Conservation (phyloP, 306 rosid species). For the Vigna nakashimae region DNA sequence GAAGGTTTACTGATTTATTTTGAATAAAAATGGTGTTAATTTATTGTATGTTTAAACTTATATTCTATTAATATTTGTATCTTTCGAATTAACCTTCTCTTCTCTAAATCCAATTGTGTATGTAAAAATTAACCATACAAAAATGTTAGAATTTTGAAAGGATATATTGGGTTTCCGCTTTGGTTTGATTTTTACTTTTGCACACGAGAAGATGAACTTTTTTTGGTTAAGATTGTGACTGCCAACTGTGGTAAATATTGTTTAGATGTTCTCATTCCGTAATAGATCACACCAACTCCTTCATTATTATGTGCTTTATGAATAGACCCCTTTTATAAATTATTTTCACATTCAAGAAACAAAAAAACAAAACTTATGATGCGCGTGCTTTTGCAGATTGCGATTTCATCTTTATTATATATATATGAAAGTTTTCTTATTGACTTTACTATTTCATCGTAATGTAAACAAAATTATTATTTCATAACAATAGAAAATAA, state of each 20-base stretch:
- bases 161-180: no score
- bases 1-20: no score
- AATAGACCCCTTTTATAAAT: slow-evolving; percentile 6
- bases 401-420: background rate
- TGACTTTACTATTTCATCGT: background rate
- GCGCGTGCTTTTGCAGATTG: slow-evolving; percentile 23
- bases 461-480: no score
- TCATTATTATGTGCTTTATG: slow-evolving; percentile 27
- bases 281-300: slow-evolving; percentile 28
- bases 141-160: no score
- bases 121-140: no score
- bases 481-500: no score
- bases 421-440: background rate
- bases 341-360: background rate
- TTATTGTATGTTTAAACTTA: no score
- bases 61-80: no score
- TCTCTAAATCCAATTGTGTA: no score
- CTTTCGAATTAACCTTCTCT: no score
- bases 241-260: slow-evolving; percentile 33
- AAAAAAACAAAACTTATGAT: slow-evolving; percentile 25
- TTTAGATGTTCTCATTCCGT: background rate
- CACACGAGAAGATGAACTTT: background rate
- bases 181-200: background rate
- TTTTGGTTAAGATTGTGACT: background rate
- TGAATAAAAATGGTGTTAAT: no score